phyloP scores from a whole-genome alignment of 495 filamentous ascomycete species.

The Aspergillus carlsbadensis region DNA sequence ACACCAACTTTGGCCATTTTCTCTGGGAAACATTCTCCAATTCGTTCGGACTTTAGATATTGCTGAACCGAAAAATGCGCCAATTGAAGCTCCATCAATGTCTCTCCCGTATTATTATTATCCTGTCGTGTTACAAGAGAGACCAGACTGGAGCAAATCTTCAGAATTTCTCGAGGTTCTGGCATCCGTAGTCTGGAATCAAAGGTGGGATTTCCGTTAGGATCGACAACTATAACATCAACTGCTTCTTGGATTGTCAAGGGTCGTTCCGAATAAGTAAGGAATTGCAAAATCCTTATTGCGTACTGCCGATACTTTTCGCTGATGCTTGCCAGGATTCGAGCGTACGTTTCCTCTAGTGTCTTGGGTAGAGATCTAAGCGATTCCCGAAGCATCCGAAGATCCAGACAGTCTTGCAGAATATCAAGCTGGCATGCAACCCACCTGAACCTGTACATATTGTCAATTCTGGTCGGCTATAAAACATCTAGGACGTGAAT shows the following conservation, averaged over 20 bases:
- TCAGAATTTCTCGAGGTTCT: slow-evolving; percentile 11
- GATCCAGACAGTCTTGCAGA: slow-evolving; percentile 23
- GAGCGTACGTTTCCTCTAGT: slow-evolving; percentile 35
- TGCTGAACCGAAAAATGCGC: slow-evolving; percentile 15
- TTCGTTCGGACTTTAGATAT: slow-evolving; percentile 8
- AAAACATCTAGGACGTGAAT: not conserved
- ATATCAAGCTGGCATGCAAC: slow-evolving; percentile 35
- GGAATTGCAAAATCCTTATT: slow-evolving; percentile 29
- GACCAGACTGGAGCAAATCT: slow-evolving; percentile 10
- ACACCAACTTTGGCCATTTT: not conserved
- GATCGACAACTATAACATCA: slow-evolving; percentile 16
- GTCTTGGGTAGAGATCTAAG: slow-evolving; percentile 31
- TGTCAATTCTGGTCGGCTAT: slow-evolving; percentile 7
- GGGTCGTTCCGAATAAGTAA: slow-evolving; percentile 24
- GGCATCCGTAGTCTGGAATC: slow-evolving; percentile 9
- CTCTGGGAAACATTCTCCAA: slow-evolving; percentile 5
- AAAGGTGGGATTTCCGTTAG: slow-evolving; percentile 1
- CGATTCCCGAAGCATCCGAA: slow-evolving; percentile 10
- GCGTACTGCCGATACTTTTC: slow-evolving; percentile 17
- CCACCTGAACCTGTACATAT: slow-evolving; percentile 37
- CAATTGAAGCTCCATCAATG: slow-evolving; percentile 9
- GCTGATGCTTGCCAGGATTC: slow-evolving; percentile 29
- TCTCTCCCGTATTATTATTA: not conserved
- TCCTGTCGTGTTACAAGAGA: slow-evolving; percentile 5
- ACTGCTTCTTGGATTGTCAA: slow-evolving; percentile 28